phyloP scores from a whole-genome alignment of 2,329 filamentous ascomycete species.

The Sporothrix pseudoabietina region DNA sequence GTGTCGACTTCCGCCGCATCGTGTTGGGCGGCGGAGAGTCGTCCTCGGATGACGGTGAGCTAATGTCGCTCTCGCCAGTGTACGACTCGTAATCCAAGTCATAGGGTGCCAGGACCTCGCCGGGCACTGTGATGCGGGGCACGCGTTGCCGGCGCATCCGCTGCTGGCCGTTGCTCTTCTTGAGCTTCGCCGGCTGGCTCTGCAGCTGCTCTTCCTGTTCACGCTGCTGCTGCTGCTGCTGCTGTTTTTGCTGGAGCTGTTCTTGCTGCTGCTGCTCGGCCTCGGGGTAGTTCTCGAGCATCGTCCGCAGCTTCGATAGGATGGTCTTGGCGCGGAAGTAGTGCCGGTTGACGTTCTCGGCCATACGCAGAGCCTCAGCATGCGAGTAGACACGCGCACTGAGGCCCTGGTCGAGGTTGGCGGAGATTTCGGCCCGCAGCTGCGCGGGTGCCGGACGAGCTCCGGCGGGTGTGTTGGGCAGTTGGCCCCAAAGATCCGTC shows the following conservation, averaged over 20 bases:
- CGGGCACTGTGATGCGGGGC: constrained; percentile 65
- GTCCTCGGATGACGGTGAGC: constrained; percentile 40
- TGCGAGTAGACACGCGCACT: constrained; percentile 60
- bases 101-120: constrained; percentile 66
- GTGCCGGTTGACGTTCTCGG: constrained; percentile 64
- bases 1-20: constrained; percentile 38
- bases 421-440: constrained; percentile 63
- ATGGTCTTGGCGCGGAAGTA: constrained; percentile 62
- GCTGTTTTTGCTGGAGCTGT: constrained; percentile 40
- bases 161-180: constrained; percentile 24
- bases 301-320: constrained; percentile 59
- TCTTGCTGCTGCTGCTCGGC: constrained; percentile 56
- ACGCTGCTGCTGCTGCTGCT: constrained; percentile 61
- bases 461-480: constrained; percentile 53
- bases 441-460: constrained; percentile 52
- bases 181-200: constrained; percentile 42
- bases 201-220: constrained; percentile 56
- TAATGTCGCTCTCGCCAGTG: constrained; percentile 53
- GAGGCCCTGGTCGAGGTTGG: constrained; percentile 57
- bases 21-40: constrained; percentile 42
- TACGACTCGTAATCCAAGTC: constrained; percentile 64
- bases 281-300: constrained; percentile 62
- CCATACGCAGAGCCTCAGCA: constrained; percentile 64
- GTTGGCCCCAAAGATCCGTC: constrained; percentile 58
- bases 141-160: constrained; percentile 47